Evolutionary conservation across 2,329 filamentous ascomycete genomes (phyloP).

Genomic region (Cladophialophora bantiana): DNA sequence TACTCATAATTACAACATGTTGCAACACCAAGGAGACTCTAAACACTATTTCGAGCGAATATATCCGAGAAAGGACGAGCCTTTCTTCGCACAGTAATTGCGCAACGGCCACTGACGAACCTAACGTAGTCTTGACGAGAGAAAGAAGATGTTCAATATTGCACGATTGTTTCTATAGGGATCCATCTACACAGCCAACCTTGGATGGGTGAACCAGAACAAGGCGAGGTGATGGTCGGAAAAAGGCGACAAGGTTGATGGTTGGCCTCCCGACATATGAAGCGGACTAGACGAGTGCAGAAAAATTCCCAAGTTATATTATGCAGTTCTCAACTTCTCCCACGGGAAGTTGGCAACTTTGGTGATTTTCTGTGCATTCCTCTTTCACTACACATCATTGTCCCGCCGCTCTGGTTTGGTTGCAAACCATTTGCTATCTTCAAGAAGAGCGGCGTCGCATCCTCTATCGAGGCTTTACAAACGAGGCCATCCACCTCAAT

Average conservation of each 20-base stretch:
- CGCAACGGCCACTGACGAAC: constrained; percentile 10
- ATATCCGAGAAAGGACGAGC: background rate
- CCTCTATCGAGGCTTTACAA: background rate
- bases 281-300: background rate
- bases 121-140: constrained; percentile 1
- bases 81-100: constrained; percentile 9
- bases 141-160: constrained; percentile 10
- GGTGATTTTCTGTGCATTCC: background rate
- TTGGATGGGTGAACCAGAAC: background rate
- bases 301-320: background rate
- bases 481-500: background rate
- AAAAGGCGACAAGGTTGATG: background rate
- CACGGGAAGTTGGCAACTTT: background rate
- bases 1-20: background rate
- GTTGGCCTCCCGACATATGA: background rate
- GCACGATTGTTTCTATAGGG: constrained; percentile 17
- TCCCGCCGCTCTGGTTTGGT: background rate
- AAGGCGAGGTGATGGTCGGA: background rate
- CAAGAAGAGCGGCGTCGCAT: background rate
- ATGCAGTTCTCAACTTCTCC: background rate
- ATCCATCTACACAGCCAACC: background rate
- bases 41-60: constrained; percentile 7
- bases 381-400: background rate
- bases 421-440: background rate
- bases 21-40: background rate